A percentile compares a stretch with the other conserved stretches of the same genome.
These are phyloP conservation scores for Cladophialophora psammophila DNA, from an alignment of 2,329 filamentous ascomycete genomes.

Conservation along the genomic window DNA sequence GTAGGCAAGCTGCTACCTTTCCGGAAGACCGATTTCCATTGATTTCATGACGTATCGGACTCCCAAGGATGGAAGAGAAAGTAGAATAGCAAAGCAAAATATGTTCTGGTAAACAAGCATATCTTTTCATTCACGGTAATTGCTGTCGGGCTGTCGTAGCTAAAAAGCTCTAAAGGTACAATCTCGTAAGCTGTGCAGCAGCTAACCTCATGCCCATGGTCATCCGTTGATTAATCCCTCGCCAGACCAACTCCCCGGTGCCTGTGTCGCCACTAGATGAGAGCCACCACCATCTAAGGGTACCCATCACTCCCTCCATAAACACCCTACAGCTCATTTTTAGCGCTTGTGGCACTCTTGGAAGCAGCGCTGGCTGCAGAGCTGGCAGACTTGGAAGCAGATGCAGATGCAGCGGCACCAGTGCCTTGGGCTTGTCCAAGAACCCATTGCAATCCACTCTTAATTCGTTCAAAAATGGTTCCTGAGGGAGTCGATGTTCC, in stretches of 20 bases:
- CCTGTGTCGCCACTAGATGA: conserved; percentile 7
- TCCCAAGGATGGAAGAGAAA: neutral
- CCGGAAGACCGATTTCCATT: conserved; percentile 56
- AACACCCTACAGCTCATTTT: conserved; percentile 34
- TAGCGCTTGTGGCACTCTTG: conserved; percentile 33
- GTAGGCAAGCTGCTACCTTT: conserved; percentile 80
- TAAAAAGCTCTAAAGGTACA: conserved; percentile 36
- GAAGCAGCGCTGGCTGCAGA: conserved; percentile 33
- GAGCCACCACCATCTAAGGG: conserved; percentile 12
- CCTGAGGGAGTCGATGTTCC: conserved; percentile 71
- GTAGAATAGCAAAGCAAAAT: neutral
- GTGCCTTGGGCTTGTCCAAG: conserved; percentile 49
- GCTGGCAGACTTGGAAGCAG: conserved; percentile 33
- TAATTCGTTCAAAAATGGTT: conserved; percentile 71
- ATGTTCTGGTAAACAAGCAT: conserved; percentile 13
- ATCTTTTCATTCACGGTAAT: conserved; percentile 27
- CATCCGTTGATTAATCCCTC: conserved; percentile 16
- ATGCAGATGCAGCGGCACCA: conserved; percentile 53
- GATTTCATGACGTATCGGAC: neutral
- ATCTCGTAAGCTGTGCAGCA: conserved; percentile 12
- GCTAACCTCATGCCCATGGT: conserved; percentile 16
- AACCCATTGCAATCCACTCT: conserved; percentile 56
- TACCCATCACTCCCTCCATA: conserved; percentile 16
- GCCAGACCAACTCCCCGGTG: neutral
- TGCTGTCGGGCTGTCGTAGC: conserved; percentile 36